Evolutionary conservation across 75 land plant genomes (phyloP), one percentile per base, ranked within the genome.

Genomic region (Pinus albicaulis): DNA sequence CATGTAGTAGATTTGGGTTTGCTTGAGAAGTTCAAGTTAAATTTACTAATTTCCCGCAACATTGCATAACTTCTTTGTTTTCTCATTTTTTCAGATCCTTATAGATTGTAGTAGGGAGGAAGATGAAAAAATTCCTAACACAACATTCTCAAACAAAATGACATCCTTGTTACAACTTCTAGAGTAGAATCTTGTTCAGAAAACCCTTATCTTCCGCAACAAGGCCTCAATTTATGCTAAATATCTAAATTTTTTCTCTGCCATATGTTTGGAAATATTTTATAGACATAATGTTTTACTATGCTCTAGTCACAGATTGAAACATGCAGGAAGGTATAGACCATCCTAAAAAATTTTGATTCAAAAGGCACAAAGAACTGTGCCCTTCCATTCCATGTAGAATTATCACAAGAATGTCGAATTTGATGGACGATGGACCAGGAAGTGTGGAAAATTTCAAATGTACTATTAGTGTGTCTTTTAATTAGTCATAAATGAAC

Each of bases 271-370:
- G n/a, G 31, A 24, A 24, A 24, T 19, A 65, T 56, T 55, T 63
- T 15, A 5, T 70, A 59, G 20, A 4, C 48, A n/a, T 68, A 68
- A n/a, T 38, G 38, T n/a, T 23, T 68, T 15, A 34, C 1, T 62
- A 10, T 60, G 17, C 25, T 38, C 15, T 57, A 34, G 34, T 59
- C 77, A 77, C 90, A 98, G 98, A 98, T 98, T 77, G 98, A 95
- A 75, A 92, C 99, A 38, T 98, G 99, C 77, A 89, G 99, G 66
- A 93, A 87, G 82, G 99, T 98, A 26, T 98, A 98, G 77, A 98
- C 95, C 78, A 75, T 78, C 70, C 83, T 98, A 77, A 85, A 81
- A 28, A 88, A 95, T 20, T 79, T 80, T 81, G 98, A 98, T 80
- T 83, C 92, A 69, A 88, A 87, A 76, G 93, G 83, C 59, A 59